A percentile compares a stretch with the other conserved stretches of the same genome.
These are phyloP conservation scores for Claviceps maximensis DNA, from an alignment of 2,329 filamentous ascomycete genomes.

Conservation along the genomic window DNA sequence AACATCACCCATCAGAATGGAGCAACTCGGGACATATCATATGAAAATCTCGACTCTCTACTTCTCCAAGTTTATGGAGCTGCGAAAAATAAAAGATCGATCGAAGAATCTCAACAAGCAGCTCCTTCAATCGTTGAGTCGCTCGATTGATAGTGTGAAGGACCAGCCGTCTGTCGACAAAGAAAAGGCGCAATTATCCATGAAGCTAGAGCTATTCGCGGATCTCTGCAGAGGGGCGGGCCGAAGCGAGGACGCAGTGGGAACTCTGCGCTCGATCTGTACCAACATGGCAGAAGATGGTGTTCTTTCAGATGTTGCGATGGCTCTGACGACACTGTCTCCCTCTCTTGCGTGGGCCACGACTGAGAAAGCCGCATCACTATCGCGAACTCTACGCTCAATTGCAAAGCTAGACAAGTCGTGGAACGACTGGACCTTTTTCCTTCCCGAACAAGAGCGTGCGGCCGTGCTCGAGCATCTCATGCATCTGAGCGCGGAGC, in stretches of 20 bases:
- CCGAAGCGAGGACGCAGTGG: slow-evolving; percentile 42
- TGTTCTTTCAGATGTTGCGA: slow-evolving; percentile 38
- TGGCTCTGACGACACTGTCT: slow-evolving; percentile 34
- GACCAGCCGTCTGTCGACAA: slow-evolving; percentile 40
- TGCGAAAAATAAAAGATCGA: slow-evolving; percentile 31
- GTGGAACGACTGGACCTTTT: slow-evolving; percentile 42
- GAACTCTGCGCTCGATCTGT: slow-evolving; percentile 47
- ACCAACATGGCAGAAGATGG: slow-evolving; percentile 46
- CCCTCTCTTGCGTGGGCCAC: slow-evolving; percentile 40
- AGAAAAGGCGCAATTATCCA: slow-evolving; percentile 43
- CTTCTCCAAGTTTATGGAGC: slow-evolving; percentile 45
- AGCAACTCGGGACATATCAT: slow-evolving; percentile 33
- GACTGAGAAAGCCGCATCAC: slow-evolving; percentile 32
- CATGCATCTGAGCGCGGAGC: slow-evolving; percentile 34
- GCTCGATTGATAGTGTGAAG: slow-evolving; percentile 50
- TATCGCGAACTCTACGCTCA: slow-evolving; percentile 46
- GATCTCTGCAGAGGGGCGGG: slow-evolving; percentile 43
- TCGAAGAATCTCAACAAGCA: slow-evolving; percentile 24
- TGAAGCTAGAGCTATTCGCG: slow-evolving; percentile 55
- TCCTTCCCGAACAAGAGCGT: slow-evolving; percentile 37
- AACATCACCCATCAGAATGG: slow-evolving; percentile 15
- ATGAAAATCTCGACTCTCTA: slow-evolving; percentile 61
- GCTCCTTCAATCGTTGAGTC: slow-evolving; percentile 43
- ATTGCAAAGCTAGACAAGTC: slow-evolving; percentile 46
- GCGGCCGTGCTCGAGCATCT: slow-evolving; percentile 48